Base-by-base conservation (phyloP, 1,139 yeast genomes). In the Debaryomyces fabryi region DNA sequence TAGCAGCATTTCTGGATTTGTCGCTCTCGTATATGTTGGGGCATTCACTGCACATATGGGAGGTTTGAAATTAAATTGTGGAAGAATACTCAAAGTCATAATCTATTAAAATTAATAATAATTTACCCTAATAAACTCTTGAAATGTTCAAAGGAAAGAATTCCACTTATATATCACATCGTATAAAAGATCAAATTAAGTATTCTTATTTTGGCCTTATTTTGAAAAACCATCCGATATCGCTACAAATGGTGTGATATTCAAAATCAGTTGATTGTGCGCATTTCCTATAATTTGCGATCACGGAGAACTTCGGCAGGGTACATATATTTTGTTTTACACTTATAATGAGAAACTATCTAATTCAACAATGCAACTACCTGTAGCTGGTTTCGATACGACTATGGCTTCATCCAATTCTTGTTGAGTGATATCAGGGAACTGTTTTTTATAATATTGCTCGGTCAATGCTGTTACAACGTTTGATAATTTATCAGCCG, bases 301-400 rank as follows among this genome's bases (percentile, higher is more conserved):
- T 20, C n/a, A 15, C 42, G 34, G 43, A 23, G 25, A 30, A 30
- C n/a, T n/a, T 30, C 24, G 23, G 36, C 15, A 20, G 6, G n/a
- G 36, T 5, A 8, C 10, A 40, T 20, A 20, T 20, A 40, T 30
- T 30, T 18, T 2, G 2, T 12, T 18, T 30, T 15, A 20, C 8
- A 30, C 27, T 30, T 40, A 40, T 13, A 30, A 13, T 7, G 20
- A 30, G 27, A 18, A 18, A 13, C 29, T 12, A 39, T 20, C 27
- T 21, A 54, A 37, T 30, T 63, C 63, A 13, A 69, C 62, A 15
- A 81, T 55, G 50, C 85, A 79, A 39, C 83, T 78, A 8, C 89
- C 89, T 46, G 74, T 67, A 7, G 84, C 84, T 3, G 89, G 88
- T 55, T 76, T 74, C 39, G 85, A 76, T 27, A 78, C 78, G 33